Evolutionary conservation across 1,139 yeast genomes (phyloP), one percentile per base, ranked within the genome.

Genomic region (Hansenula anomala): DNA sequence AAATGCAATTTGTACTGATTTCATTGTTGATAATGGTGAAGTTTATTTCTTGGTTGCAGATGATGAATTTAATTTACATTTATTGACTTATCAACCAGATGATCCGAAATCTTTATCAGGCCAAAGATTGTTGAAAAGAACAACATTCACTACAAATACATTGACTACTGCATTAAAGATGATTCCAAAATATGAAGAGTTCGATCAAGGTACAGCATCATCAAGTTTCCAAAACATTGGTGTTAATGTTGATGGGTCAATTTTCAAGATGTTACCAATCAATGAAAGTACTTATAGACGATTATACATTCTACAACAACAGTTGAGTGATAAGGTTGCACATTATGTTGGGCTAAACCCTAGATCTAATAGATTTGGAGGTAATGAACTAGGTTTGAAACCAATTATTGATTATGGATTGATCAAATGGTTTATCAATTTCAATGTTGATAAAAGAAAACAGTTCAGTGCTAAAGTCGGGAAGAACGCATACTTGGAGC

Each of bases 1-100:
- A 31, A 84, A 80, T 51, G 84, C 85, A 0, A 55, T 67, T 24
- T 53, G 71, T 15, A 74, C 84, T 3, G 97, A 89, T 46, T 87
- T 87, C 56, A 64, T 88, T 26, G 76, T 81, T 15, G 75, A 78
- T 45, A 84, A 81, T 44, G 84, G 84, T 15, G 85, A 83, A 37
- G 63, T 90, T 6, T 79, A 61, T 51, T 69, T 88, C 35, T 66
- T 81, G 3, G 73, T 82, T 15, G 86, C 90, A 2, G 97, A 90
- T 58, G 73, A 76, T 40, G 72, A 79, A 38, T 75, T 79, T 29
- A 70, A 75, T n/a, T 57, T 92, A 28, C 96, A 88, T 56, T 58
- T 92, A 14, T 63, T 89, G 28, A 88, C 87, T 54, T 92, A 86
- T 58, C 95, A 92, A 47, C 98, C 98, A 0, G 97, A 89, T 52